Percentiles rank a stretch among this genome's conserved stretches.
Conservation (phyloP, 208 protist genomes). For the Leishmania martiniquensis region DNA sequence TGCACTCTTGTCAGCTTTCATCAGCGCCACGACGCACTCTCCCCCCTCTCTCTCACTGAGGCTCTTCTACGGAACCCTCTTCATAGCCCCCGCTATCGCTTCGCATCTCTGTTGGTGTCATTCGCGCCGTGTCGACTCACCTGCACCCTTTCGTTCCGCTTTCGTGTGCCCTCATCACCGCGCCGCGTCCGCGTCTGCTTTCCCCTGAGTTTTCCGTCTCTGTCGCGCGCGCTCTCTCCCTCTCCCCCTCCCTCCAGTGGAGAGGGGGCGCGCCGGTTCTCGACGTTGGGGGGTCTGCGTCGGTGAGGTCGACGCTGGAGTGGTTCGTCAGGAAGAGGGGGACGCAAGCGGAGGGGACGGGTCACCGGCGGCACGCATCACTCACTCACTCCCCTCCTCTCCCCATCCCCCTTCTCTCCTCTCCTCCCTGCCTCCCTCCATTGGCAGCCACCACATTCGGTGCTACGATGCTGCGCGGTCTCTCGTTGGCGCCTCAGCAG, state of each 20-base stretch:
- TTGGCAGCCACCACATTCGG: not conserved
- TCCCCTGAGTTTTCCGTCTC: not conserved
- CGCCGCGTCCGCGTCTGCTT: not conserved
- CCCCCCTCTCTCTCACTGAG: not conserved
- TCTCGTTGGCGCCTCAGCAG: conserved; percentile 44
- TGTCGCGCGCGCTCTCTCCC: not conserved
- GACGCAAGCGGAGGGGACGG: not conserved
- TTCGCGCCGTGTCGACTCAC: not conserved
- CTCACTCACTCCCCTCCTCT: no score
- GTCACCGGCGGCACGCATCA: not conserved
- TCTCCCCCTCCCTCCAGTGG: not conserved
- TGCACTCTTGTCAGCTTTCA: not conserved
- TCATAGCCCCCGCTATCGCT: not conserved
- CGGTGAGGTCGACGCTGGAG: no score
- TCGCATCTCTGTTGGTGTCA: not conserved
- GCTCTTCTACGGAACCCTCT: not conserved
- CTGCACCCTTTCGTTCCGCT: not conserved
- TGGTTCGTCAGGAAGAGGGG: no score
- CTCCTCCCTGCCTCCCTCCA: not conserved
- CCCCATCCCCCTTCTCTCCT: no score
- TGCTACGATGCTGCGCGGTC: conserved; percentile 37
- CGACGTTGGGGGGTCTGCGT: not conserved
- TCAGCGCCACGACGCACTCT: not conserved
- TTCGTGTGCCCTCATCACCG: not conserved
- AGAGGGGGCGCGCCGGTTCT: not conserved